Base-by-base conservation (phyloP, 177 flowering plant species). In the Telopea speciosissima region DNA sequence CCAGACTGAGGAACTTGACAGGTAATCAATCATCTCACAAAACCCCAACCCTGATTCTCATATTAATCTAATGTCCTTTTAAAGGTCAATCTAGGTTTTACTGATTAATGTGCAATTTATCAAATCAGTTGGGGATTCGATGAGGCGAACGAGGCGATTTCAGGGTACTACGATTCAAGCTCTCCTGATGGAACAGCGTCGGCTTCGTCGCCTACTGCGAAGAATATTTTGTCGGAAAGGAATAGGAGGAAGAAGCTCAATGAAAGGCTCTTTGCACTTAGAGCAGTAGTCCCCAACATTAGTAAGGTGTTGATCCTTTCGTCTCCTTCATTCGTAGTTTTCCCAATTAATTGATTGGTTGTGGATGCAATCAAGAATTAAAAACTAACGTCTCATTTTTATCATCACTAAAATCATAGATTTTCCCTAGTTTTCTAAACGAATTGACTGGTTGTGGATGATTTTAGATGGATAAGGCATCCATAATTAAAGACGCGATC, bases 251-350 rank as follows among this genome's bases (percentile, higher is more conserved):
- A 80, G 83, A 90, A 88, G 79, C 91, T 92, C 21, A 92, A 90
- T 61, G 93, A 92, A 0, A 81, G 90, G 65, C 86, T 92, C 52
- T 92, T 85, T 63, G 94, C 96, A n/a, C 89, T 92, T 36, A 74
- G 97, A 75, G 75, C 97, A 0, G 94, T 90, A 62, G 97, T 92
- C 65, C 97, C 97, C 52, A 92, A 86, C 68, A 92, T 92, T 59
- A 89, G 75, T 73, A 92, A 92, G 96, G 97, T 90, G 59, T 16
- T 14, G 5, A 11, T 44, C 25, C 4, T 28, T 36, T 33, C n/a
- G n/a, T n/a, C n/a, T n/a, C n/a, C n/a, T n/a, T n/a, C n/a, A n/a
- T n/a, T n/a, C n/a, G n/a, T n/a, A n/a, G n/a, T 19, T 64, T n/a
- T 58, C 3, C 36, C 22, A 24, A 24, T 60, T 16, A 23, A 33